Base-by-base conservation (phyloP, 495 filamentous ascomycete species). In the Neurospora sp. region DNA sequence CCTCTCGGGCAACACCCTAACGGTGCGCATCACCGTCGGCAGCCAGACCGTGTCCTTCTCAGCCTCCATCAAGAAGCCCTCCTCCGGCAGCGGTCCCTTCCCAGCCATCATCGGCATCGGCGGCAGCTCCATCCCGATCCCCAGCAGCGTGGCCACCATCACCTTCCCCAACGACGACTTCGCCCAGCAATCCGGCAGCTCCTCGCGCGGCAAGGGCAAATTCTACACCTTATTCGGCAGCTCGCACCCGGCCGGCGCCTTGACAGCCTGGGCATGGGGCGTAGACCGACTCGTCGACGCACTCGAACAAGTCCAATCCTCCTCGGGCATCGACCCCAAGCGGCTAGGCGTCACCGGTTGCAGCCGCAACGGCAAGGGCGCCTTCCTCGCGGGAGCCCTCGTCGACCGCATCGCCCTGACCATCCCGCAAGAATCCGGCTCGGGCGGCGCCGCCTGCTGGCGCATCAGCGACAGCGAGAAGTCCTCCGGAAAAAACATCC, bases 351-450 rank as follows among this genome's bases (percentile, higher is more conserved):
- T 86, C 9, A 86, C 85, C 2, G 86, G 85, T 8, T 88, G 86
- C 78, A 86, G 83, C 61, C 84, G 85, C 69, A 87, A 88, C 79
- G 85, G 85, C 72, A 87, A 88, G 80, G 86, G 86, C 44, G 85
- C 86, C 38, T 84, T 88, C 73, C 70, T 87, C 31, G 82, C 81
- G 65, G 85, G 85, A 8, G 85, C 85, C 0, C 78, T 88, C 27
- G 84, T 85, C 65, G 74, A 81, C 59, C 85, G 86, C 70, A 87
- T 88, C 70, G 85, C 84, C 27, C 81, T 88, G 69, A 86, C 85
- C 27, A 81, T 88, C 53, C 86, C 86, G 17, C 86, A 88, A 77
- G 85, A 88, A 74, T 86, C 84, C 0, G 86, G 86, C 12, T 81
- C 84, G 0, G 86, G 86, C 17, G 85, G 85, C 27, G 81, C 84